Evolutionary conservation across 257 asterid genomes (phyloP).

Genomic region (Linderniella brevidens): DNA sequence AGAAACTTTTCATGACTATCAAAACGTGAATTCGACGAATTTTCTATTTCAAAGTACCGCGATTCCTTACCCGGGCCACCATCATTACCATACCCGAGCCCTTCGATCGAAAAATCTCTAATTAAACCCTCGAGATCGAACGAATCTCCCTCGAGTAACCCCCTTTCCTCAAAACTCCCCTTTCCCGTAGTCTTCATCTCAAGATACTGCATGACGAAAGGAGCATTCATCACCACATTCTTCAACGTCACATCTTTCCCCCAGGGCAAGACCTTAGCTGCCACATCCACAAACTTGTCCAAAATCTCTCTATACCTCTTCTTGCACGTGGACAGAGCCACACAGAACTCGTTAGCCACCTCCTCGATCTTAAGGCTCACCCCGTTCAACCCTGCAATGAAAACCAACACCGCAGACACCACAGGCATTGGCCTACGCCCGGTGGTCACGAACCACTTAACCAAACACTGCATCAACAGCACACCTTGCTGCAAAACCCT

Average conservation of each 20-base stretch:
- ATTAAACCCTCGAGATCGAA: slow-evolving; percentile 37
- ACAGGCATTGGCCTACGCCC: slow-evolving; percentile 73
- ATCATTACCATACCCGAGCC: slow-evolving; percentile 12
- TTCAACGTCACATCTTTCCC: slow-evolving; percentile 58
- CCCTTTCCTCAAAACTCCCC: slow-evolving; percentile 10
- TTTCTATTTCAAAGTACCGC: slow-evolving; percentile 27
- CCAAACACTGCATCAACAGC: slow-evolving; percentile 67
- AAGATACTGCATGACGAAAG: slow-evolving; percentile 64
- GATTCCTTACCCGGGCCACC: slow-evolving; percentile 16
- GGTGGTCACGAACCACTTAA: slow-evolving; percentile 76
- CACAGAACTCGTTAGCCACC: slow-evolving; percentile 36
- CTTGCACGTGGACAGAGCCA: slow-evolving; percentile 38
- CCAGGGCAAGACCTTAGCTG: slow-evolving; percentile 66
- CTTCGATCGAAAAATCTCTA: slow-evolving; percentile 24
- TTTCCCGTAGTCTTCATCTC: slow-evolving; percentile 52
- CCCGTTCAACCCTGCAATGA: slow-evolving; percentile 45
- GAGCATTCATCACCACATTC: slow-evolving; percentile 53
- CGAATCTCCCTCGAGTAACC: slow-evolving; percentile 14
- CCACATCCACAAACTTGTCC: slow-evolving; percentile 55
- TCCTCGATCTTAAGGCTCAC: slow-evolving; percentile 36
- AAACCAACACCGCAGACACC: slow-evolving; percentile 64
- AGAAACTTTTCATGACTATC: slow-evolving; percentile 22
- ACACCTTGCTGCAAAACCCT: slow-evolving; percentile 65
- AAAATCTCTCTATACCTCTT: slow-evolving; percentile 59
- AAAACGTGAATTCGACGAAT: slow-evolving; percentile 1